Percentiles rank a stretch among this genome's conserved stretches.
Evolutionary conservation across 805 yeast species (phyloP).

Genomic region (Danielozyma ontarioensis): DNA sequence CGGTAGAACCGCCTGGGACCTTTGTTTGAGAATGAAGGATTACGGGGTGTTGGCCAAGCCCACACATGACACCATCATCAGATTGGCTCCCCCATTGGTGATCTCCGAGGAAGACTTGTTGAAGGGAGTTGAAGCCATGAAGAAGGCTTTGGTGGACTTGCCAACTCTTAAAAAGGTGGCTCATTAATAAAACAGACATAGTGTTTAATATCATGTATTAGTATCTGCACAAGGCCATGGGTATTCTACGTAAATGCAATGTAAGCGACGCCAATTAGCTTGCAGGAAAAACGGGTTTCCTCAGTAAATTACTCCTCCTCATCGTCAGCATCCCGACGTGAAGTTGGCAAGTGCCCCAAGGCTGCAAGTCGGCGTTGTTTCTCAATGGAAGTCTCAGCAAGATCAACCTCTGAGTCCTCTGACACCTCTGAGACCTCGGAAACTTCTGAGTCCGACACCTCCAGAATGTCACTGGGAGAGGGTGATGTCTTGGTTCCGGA

Average conservation of each 20-base stretch:
- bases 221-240: no score
- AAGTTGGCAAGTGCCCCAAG: constrained; percentile 38
- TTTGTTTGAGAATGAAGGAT: constrained; percentile 83
- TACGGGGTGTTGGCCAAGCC: constrained; percentile 93
- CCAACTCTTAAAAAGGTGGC: constrained; percentile 48
- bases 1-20: constrained; percentile 94
- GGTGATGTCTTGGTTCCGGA: neutral
- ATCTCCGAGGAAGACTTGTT: constrained; percentile 81
- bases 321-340: constrained; percentile 44
- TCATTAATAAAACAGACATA: constrained; percentile 22
- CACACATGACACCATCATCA: constrained; percentile 90
- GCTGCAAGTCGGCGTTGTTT: constrained; percentile 58
- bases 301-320: constrained; percentile 28
- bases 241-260: no score
- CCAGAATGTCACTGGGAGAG: constrained; percentile 4
- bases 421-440: constrained; percentile 13
- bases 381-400: constrained; percentile 62
- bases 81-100: constrained; percentile 94
- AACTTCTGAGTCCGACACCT: constrained; percentile 8
- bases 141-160: constrained; percentile 48
- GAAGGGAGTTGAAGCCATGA: constrained; percentile 75
- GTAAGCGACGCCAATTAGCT: no score
- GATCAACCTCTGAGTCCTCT: constrained; percentile 11
- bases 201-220: neutral
- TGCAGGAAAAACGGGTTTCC: no score